Conservation (phyloP, 495 filamentous ascomycete genomes). For the Aspergillus cristatus region DNA sequence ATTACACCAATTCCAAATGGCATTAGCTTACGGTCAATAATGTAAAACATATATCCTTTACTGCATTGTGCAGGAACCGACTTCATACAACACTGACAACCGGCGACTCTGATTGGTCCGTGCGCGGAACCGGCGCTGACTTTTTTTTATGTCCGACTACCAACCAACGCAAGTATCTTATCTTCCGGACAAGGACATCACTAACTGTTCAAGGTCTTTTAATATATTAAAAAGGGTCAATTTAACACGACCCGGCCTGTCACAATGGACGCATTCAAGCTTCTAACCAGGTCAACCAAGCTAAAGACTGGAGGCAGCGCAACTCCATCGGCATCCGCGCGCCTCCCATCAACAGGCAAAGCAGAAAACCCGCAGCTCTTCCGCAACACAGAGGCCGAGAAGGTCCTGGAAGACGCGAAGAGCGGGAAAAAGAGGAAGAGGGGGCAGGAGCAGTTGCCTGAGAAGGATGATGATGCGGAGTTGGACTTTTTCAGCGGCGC, state of each 20-base stretch:
- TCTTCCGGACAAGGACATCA: not conserved
- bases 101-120: conserved; percentile 28
- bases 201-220: conserved; percentile 1
- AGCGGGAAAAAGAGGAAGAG: conserved; percentile 34
- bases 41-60: no score
- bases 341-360: conserved; percentile 41
- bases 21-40: no score
- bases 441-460: conserved; percentile 6
- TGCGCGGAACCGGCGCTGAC: conserved; percentile 13
- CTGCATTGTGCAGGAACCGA: no score
- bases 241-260: not conserved
- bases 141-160: conserved; percentile 12
- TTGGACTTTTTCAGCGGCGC: conserved; percentile 32
- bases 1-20: no score
- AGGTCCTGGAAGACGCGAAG: conserved; percentile 22
- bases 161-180: not conserved
- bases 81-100: not conserved
- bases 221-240: conserved; percentile 3
- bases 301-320: conserved; percentile 28
- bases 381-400: conserved; percentile 26
- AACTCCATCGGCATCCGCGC: conserved; percentile 14
- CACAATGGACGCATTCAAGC: conserved; percentile 46
- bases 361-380: conserved; percentile 47
- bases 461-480: conserved; percentile 18
- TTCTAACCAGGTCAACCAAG: conserved; percentile 46